Conservation (phyloP, 1,139 yeast genomes). For the Taphrina pruni region DNA sequence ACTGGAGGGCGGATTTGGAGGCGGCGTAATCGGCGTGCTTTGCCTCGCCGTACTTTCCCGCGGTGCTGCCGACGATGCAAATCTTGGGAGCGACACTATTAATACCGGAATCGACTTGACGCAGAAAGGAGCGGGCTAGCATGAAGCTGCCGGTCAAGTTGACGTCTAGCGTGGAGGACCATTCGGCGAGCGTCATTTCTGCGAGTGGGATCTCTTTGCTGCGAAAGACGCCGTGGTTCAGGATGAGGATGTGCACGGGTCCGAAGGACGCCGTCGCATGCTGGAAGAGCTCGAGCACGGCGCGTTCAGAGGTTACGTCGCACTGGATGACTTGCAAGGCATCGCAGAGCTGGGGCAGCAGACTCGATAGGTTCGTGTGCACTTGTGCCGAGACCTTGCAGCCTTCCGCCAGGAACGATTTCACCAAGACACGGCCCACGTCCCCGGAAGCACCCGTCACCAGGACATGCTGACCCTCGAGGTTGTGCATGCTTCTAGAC, state of each 20-base stretch:
- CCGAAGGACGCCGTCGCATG: conserved; percentile 6
- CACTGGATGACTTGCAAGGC: conserved; percentile 21
- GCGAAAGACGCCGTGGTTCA: conserved; percentile 33
- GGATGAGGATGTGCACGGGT: conserved; percentile 20
- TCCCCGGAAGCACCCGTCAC: conserved; percentile 38
- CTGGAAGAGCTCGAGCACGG: conserved; percentile 19
- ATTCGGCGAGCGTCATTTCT: conserved; percentile 24
- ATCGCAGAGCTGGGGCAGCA: conserved; percentile 19
- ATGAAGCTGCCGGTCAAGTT: conserved; percentile 37
- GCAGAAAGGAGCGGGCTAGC: conserved; percentile 32
- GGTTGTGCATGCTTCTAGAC: conserved; percentile 4
- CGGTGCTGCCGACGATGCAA: conserved; percentile 34
- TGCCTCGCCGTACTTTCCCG: conserved; percentile 39
- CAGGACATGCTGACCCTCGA: conserved; percentile 23
- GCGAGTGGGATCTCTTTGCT: conserved; percentile 21
- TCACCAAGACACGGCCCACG: conserved; percentile 27
- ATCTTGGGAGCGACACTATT: conserved; percentile 18
- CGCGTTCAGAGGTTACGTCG: conserved; percentile 27
- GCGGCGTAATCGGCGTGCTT: conserved; percentile 33
- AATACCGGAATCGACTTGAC: conserved; percentile 12
- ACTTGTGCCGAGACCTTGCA: conserved; percentile 36
- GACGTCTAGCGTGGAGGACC: conserved; percentile 33
- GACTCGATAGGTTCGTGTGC: conserved; percentile 27
- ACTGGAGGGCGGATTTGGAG: conserved; percentile 36
- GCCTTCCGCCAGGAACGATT: conserved; percentile 24